Percentiles rank a stretch among this genome's conserved stretches.
Conservation (phyloP, 1,284 basidiomycete species). For the Spongispora temasekensis region DNA sequence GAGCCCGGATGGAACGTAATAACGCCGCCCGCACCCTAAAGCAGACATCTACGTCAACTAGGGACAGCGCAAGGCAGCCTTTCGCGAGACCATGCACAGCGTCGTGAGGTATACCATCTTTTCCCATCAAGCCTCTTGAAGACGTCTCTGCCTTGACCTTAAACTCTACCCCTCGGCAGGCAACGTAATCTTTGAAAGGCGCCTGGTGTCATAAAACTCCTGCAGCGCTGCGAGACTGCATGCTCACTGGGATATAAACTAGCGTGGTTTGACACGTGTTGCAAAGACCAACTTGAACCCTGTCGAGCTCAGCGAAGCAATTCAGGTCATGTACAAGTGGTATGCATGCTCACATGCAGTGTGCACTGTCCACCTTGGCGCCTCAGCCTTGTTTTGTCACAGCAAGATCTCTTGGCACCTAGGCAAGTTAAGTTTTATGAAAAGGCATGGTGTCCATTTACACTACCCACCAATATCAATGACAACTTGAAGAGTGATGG, state of each 20-base stretch:
- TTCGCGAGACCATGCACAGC: constrained; percentile 21
- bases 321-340: not conserved
- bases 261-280: constrained; percentile 19
- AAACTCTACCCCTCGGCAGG: not conserved
- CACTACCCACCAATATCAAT: constrained; percentile 21
- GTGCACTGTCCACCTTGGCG: constrained; percentile 27
- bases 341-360: constrained; percentile 16
- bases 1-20: too few relatives aligned
- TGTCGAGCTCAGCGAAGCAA: constrained; percentile 19
- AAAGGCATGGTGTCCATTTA: constrained; percentile 21
- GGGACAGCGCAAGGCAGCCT: constrained; percentile 6
- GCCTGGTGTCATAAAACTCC: constrained; percentile 9
- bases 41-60: constrained; percentile 14
- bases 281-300: constrained; percentile 15
- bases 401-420: constrained; percentile 30
- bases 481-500: too few relatives aligned
- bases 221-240: constrained; percentile 21
- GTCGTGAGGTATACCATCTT: constrained; percentile 27
- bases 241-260: constrained; percentile 13
- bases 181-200: constrained; percentile 5
- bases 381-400: constrained; percentile 30
- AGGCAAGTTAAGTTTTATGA: constrained; percentile 27
- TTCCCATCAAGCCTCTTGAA: constrained; percentile 32
- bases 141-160: constrained; percentile 7
- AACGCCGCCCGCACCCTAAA: not conserved